phyloP scores from a whole-genome alignment of 2,329 filamentous ascomycete species.

The Bipolaris bicolor region DNA sequence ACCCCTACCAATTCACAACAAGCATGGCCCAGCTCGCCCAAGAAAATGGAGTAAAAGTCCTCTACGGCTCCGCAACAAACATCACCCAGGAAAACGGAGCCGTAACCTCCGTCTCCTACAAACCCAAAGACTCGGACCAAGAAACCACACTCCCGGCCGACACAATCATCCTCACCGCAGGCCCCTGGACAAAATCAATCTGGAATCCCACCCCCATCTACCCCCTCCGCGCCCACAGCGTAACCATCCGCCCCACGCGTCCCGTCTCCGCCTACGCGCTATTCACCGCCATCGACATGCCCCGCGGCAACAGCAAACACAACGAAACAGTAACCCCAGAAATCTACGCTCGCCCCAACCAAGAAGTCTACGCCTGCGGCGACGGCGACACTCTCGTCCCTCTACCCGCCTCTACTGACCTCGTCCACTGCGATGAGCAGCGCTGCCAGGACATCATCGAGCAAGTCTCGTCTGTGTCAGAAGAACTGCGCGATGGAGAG shows the following conservation, averaged over 20 bases:
- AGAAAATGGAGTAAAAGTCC: constrained; percentile 64
- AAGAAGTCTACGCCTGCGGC: constrained; percentile 92
- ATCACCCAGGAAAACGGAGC: constrained; percentile 65
- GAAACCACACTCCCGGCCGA: constrained; percentile 60
- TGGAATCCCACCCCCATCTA: constrained; percentile 63
- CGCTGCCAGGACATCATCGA: constrained; percentile 86
- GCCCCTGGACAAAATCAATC: constrained; percentile 65
- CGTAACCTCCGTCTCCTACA: constrained; percentile 69
- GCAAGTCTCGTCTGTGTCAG: constrained; percentile 69
- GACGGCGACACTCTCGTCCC: constrained; percentile 80
- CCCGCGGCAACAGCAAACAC: constrained; percentile 53
- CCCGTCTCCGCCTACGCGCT: constrained; percentile 75
- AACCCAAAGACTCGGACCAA: constrained; percentile 55
- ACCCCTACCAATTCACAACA: constrained; percentile 89
- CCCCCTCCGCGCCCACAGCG: constrained; percentile 66
- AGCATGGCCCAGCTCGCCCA: constrained; percentile 78
- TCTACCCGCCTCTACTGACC: constrained; percentile 75
- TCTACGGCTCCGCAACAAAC: constrained; percentile 70
- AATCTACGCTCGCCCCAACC: constrained; percentile 88
- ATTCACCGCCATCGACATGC: constrained; percentile 85
- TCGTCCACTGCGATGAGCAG: constrained; percentile 74
- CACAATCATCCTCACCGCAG: constrained; percentile 65
- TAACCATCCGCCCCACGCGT: constrained; percentile 63
- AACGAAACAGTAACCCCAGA: constrained; percentile 75
- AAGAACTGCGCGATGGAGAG: constrained; percentile 54